These are phyloP conservation scores for Neofusicoccum cordaticola DNA, from an alignment of 2,329 filamentous ascomycete genomes.

Conservation along the genomic window DNA sequence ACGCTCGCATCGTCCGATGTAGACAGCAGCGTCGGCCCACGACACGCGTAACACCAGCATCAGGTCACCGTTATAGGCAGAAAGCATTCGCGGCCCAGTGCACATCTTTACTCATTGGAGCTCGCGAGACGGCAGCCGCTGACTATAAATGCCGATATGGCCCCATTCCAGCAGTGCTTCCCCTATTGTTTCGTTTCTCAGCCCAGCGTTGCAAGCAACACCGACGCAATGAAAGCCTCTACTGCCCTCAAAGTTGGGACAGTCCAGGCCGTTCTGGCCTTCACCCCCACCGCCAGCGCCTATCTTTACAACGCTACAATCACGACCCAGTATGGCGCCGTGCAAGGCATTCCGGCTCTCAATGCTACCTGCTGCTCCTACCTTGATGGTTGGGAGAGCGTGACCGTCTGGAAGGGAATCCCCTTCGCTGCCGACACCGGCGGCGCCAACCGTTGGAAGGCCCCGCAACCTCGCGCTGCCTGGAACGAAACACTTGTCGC, in stretches of 20 bases:
- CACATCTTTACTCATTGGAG: neutral
- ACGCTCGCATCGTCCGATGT: no score
- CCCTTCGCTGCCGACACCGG: neutral
- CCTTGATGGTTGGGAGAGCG: neutral
- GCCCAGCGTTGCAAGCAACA: neutral
- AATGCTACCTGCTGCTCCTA: slow-evolving; percentile 3
- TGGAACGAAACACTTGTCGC: slow-evolving; percentile 1
- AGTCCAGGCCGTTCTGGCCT: neutral
- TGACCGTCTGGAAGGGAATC: neutral
- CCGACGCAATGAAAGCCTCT: neutral
- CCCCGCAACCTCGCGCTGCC: neutral
- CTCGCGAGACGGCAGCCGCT: neutral
- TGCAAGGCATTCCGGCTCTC: neutral
- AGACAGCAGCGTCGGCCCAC: no score
- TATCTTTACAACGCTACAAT: neutral
- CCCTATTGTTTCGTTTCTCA: neutral
- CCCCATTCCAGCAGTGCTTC: neutral
- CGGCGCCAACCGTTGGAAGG: neutral
- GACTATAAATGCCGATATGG: neutral
- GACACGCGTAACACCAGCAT: neutral
- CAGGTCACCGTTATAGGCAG: neutral
- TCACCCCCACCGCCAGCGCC: neutral
- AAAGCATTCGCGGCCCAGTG: neutral
- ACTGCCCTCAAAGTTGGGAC: neutral
- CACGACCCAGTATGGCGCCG: neutral